A percentile compares a stretch with the other conserved stretches of the same genome.
These are phyloP conservation scores for Nicotiana tabacum DNA, from an alignment of 257 asterid genomes.

Conservation along the genomic window DNA sequence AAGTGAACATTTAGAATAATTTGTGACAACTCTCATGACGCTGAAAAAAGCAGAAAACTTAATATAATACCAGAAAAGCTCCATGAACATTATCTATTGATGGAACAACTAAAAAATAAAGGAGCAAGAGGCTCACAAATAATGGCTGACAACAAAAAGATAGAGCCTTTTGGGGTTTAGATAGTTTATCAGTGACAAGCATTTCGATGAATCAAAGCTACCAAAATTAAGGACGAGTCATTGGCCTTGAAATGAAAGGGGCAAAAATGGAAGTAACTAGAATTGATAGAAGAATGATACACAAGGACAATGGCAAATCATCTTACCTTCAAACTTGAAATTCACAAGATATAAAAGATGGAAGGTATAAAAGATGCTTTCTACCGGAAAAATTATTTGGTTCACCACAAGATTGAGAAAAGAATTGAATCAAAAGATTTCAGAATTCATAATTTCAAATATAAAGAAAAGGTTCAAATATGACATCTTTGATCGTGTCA, in stretches of 20 bases:
- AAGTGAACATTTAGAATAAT: background rate
- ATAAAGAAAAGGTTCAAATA: background rate
- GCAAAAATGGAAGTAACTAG: background rate
- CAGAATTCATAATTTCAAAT: background rate
- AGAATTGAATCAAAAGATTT: background rate
- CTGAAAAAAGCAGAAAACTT: background rate
- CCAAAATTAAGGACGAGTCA: background rate
- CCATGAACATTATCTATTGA: background rate
- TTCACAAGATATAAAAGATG: background rate
- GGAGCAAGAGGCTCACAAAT: background rate
- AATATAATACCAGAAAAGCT: background rate
- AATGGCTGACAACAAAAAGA: background rate
- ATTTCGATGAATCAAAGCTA: background rate
- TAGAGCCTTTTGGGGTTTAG: background rate
- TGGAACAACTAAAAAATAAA: background rate
- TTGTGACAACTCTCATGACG: background rate
- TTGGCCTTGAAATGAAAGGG: background rate
- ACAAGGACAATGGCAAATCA: background rate
- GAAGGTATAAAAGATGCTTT: background rate
- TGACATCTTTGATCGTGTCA: background rate
- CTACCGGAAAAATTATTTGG: background rate
- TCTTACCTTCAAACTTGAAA: constrained; percentile 3
- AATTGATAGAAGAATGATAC: background rate
- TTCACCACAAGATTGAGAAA: background rate
- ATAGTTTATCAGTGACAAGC: background rate